A percentile compares a stretch with the other conserved stretches of the same genome.
These are phyloP conservation scores for Aspergillus oerlinghausenensis DNA, from an alignment of 2,329 filamentous ascomycete species.

Conservation along the genomic window DNA sequence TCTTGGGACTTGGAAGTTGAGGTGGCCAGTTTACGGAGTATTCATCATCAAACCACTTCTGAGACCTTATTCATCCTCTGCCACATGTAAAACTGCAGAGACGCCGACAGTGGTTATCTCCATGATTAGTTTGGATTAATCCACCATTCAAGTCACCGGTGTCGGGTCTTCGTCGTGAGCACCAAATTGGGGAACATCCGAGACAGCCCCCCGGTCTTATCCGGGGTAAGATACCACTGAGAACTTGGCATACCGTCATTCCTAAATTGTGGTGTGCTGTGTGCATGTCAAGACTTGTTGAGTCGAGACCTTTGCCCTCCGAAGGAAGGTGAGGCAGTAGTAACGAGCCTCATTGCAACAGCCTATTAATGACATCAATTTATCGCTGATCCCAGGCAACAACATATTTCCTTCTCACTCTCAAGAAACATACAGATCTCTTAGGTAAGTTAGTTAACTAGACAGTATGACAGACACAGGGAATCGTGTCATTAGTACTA, in stretches of 20 bases:
- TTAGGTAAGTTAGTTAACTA: neutral
- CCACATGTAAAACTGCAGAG: too few relatives aligned
- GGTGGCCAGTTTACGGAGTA: neutral
- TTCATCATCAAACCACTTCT: neutral
- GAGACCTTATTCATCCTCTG: neutral
- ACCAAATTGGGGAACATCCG: neutral
- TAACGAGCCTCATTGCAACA: neutral
- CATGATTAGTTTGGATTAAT: neutral
- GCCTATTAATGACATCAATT: neutral
- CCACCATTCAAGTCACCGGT: neutral
- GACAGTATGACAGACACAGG: neutral
- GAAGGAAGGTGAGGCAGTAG: too few relatives aligned
- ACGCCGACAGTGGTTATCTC: neutral
- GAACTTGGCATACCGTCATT: too few relatives aligned
- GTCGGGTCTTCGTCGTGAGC: neutral
- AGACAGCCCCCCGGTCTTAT: neutral
- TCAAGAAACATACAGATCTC: neutral
- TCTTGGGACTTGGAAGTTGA: slow-evolving; percentile 1
- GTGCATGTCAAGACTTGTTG: too few relatives aligned
- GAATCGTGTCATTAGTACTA: neutral
- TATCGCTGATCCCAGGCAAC: neutral
- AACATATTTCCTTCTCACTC: neutral
- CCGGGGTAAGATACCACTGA: neutral
- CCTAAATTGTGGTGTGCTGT: too few relatives aligned
- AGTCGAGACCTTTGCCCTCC: too few relatives aligned